Evolutionary conservation across 345 rosid species (phyloP), one percentile per base, ranked within the genome.

Genomic region (Lepidium sativum): DNA sequence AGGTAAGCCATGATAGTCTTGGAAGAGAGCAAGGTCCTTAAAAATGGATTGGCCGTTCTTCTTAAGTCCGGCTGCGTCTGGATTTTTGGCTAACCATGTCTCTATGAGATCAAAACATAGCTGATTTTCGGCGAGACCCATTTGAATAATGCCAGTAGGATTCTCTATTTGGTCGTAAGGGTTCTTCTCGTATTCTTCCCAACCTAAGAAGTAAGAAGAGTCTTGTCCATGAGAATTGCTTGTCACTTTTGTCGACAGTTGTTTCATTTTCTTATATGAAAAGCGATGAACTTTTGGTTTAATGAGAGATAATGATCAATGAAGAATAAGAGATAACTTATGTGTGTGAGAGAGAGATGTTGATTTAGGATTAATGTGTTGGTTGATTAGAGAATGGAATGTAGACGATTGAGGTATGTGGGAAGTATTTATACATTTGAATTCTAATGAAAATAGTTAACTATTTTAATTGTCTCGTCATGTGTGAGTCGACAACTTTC

Each of bases 51-150:
- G 77, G 0, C 85, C 88, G 43, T 79, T 82, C 52, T 71, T 79
- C 73, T 78, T 85, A 60, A 84, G 80, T 4, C 69, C 70, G 8
- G 82, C 80, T 25, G 86, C 85, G 18, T 81, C 91, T 0, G 85
- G 95, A 66, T 87, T 83, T 27, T 79, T 73, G 15, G 76, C 79
- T 17, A 85, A 67, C 95, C 95, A 87, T 41, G 82, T 77, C 66
- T 85, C 95, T 18, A 83, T 80, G 42, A 83, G 62, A 75, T 84
- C 91, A 53, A 83, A 81, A 20, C 82, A 84, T 32, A 87, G 80
- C 84, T 86, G 91, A 71, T 87, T 87, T 62, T 87, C 95, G 21
- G 95, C 95, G 50, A 87, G 85, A 62, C 95, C 91, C 91, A 87
- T 84, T 69, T 85, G 91, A 48, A 87, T 83, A 62, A 87, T 84